Evolutionary conservation across 257 asterid genomes (phyloP).

Genomic region (Nicotiana knightiana): DNA sequence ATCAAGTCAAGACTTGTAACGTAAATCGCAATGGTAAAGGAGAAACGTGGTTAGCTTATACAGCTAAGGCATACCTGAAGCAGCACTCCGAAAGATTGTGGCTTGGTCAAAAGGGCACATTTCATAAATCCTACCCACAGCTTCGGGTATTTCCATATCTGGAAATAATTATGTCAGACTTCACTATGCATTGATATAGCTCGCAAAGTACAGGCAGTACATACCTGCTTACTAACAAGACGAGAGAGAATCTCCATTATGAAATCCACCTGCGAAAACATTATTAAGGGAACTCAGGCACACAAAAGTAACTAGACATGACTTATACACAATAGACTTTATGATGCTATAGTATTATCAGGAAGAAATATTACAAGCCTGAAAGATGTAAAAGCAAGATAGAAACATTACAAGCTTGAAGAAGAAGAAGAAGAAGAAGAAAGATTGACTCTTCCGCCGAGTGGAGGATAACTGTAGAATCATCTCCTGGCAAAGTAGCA

Average conservation of each 20-base stretch:
- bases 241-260: constrained; percentile 95
- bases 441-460: not conserved
- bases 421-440: not conserved
- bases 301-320: not conserved
- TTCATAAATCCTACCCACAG: constrained; percentile 96
- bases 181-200: constrained; percentile 4
- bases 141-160: constrained; percentile 99
- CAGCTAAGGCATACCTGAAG: constrained; percentile 64
- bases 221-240: constrained; percentile 96
- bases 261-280: constrained; percentile 68
- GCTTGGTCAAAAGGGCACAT: constrained; percentile 88
- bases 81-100: constrained; percentile 81
- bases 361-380: not conserved
- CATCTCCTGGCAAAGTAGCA: not conserved
- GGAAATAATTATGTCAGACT: constrained; percentile 22
- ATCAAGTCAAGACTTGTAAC: not conserved
- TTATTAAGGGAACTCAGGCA: not conserved
- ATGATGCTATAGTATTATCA: constrained; percentile 7
- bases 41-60: constrained; percentile 6
- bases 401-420: too few relatives aligned
- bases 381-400: not conserved
- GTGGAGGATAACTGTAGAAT: not conserved
- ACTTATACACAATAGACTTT: not conserved
- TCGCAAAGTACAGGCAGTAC: not conserved
- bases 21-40: not conserved